Conservation (phyloP, 1,284 basidiomycete genomes). For the Malassezia pachydermatis region DNA sequence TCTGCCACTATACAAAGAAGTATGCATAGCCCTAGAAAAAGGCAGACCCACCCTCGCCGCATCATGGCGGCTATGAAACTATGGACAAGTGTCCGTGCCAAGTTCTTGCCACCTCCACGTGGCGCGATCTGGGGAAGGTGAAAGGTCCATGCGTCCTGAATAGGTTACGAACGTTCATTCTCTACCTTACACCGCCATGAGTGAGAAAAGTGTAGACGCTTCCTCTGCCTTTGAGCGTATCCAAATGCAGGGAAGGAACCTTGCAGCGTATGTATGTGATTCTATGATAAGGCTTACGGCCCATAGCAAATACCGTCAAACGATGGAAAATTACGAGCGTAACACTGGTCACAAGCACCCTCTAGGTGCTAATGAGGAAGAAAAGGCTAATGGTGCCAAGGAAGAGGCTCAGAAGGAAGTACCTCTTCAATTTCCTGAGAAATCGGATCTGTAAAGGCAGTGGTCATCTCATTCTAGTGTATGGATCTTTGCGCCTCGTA, state of each 20-base stretch:
- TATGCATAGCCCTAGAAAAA: too few relatives aligned
- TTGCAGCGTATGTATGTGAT: slow-evolving; percentile 13
- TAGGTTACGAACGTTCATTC: background rate
- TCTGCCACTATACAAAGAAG: too few relatives aligned
- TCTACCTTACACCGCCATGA: slow-evolving; percentile 4
- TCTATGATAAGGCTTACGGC: background rate
- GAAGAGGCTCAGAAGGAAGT: slow-evolving; percentile 4
- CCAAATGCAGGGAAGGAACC: slow-evolving; percentile 7
- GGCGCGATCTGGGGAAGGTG: background rate
- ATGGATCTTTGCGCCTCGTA: too few relatives aligned
- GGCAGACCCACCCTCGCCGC: background rate
- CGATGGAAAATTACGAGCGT: slow-evolving; percentile 14
- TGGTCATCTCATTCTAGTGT: too few relatives aligned
- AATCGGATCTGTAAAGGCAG: too few relatives aligned
- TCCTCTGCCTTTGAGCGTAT: background rate
- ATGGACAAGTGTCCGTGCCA: background rate
- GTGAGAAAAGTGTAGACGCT: background rate
- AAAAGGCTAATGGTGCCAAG: slow-evolving; percentile 50
- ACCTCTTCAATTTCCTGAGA: slow-evolving; percentile 2
- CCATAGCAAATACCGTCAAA: slow-evolving; percentile 14
- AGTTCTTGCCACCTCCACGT: slow-evolving; percentile 5
- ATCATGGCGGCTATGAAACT: background rate
- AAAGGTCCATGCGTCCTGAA: too few relatives aligned
- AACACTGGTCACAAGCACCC: slow-evolving; percentile 16
- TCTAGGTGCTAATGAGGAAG: slow-evolving; percentile 51